These are phyloP conservation scores for Gossypium herbaceum DNA, from an alignment of 345 rosid genomes.

Conservation along the genomic window DNA sequence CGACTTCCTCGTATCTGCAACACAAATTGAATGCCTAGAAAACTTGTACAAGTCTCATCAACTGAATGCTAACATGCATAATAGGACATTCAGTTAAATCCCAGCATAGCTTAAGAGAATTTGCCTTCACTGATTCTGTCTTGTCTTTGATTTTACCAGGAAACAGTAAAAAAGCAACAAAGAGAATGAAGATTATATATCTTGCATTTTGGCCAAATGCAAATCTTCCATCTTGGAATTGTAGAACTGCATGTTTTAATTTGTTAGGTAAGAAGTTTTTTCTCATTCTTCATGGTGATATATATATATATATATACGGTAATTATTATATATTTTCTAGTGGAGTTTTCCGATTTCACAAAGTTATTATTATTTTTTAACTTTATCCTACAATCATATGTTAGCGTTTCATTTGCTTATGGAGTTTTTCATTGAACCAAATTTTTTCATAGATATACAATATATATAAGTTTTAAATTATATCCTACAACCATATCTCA, in stretches of 20 bases:
- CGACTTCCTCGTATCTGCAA: neutral
- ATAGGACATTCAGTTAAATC: neutral
- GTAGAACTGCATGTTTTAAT: slow-evolving; percentile 11
- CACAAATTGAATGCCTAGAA: neutral
- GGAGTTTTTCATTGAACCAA: no score
- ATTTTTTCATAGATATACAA: no score
- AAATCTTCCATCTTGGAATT: neutral
- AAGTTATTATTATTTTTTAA: no score
- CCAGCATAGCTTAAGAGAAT: neutral
- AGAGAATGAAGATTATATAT: neutral
- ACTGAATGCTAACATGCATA: neutral
- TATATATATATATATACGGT: no score
- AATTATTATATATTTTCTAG: no score
- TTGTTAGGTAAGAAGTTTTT: no score
- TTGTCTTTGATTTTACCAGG: neutral
- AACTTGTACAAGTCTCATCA: neutral
- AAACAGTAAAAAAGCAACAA: neutral
- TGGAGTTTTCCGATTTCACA: no score
- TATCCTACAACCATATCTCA: no score
- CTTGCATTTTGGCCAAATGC: neutral
- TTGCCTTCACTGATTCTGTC: neutral
- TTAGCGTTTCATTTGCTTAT: no score
- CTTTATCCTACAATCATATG: no score
- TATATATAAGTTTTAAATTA: no score
- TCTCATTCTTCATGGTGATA: no score